phyloP scores from a whole-genome alignment of 2,329 filamentous ascomycete genomes.

The Pseudomassariella vexata region DNA sequence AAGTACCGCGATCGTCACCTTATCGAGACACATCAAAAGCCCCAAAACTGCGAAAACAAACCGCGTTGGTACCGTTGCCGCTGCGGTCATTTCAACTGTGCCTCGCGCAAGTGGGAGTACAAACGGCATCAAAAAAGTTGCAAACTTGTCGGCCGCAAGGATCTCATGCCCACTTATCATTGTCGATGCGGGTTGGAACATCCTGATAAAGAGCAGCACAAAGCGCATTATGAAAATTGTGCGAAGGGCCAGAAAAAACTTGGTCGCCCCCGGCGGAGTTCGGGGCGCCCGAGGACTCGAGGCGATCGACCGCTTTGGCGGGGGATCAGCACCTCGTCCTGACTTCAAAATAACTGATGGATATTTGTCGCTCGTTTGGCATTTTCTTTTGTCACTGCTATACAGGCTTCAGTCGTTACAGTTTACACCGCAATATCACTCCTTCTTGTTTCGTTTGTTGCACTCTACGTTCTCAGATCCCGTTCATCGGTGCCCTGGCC shows the following conservation, averaged over 20 bases:
- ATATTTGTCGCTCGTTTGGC: not conserved
- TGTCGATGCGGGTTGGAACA: not conserved
- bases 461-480: no score
- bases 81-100: not conserved
- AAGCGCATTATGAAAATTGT: not conserved
- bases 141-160: not conserved
- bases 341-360: not conserved
- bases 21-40: not conserved
- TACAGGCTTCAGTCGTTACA: no score
- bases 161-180: not conserved
- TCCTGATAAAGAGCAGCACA: not conserved
- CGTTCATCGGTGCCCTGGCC: no score
- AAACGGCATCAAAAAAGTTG: not conserved
- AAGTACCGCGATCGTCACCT: not conserved
- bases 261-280: not conserved
- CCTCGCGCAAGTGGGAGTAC: not conserved
- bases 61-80: not conserved
- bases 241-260: no score
- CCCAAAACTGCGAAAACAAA: not conserved
- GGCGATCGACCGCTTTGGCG: not conserved
- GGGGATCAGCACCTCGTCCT: not conserved
- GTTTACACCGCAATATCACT: no score
- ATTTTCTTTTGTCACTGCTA: no score
- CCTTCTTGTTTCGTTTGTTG: no score
- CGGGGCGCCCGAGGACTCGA: not conserved